Evolutionary conservation across 225 moss, liverwort and hornwort genomes (phyloP).

Genomic region (Climacium dendroides): DNA sequence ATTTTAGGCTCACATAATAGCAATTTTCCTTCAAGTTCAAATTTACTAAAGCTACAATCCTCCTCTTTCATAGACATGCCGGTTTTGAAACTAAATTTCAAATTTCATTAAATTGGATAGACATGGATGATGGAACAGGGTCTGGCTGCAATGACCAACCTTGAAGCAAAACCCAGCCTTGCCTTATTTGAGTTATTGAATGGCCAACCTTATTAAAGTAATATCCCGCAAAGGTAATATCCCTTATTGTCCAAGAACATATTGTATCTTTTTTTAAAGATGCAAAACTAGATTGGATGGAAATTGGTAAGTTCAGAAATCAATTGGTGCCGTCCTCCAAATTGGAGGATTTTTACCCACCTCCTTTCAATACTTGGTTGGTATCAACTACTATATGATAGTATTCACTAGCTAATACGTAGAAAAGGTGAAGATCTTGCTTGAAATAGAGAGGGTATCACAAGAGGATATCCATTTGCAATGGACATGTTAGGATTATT

Average conservation of each 20-base stretch:
- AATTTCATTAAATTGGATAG: neutral
- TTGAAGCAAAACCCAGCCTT: neutral
- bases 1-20: no score
- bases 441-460: fast-evolving
- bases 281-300: fast-evolving
- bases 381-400: fast-evolving
- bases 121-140: fast-evolving
- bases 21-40: neutral
- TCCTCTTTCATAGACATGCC: neutral
- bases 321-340: fast-evolving
- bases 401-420: fast-evolving
- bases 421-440: fast-evolving
- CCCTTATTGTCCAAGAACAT: no score
- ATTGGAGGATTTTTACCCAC: fast-evolving
- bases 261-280: no score
- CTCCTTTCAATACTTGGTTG: fast-evolving
- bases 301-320: neutral
- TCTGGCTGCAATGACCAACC: fast-evolving
- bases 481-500: fast-evolving
- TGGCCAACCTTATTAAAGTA: no score
- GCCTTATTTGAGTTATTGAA: no score
- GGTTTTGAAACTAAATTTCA: neutral
- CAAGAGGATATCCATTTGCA: fast-evolving
- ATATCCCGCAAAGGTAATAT: no score
- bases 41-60: neutral